These are phyloP conservation scores for Penicillium sp. DNA, from an alignment of 2,329 filamentous ascomycete species.

Conservation along the genomic window DNA sequence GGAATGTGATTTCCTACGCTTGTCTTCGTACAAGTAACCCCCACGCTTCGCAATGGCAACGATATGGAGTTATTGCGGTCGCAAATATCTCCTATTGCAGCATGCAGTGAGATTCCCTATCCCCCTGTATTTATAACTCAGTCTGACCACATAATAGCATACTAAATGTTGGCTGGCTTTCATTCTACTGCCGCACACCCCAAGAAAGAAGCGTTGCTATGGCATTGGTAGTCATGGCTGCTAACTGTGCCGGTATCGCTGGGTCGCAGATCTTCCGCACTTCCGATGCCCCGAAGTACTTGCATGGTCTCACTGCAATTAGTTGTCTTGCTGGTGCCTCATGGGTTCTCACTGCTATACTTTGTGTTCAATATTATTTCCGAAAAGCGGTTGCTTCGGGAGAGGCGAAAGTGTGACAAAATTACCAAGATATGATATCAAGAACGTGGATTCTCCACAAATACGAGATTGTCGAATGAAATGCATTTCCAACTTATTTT, in stretches of 20 bases:
- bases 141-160: slow-evolving; percentile 20
- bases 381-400: slow-evolving; percentile 13
- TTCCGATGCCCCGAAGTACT: slow-evolving; percentile 22
- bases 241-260: slow-evolving; percentile 61
- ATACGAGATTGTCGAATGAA: neutral
- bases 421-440: neutral
- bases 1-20: slow-evolving; percentile 40
- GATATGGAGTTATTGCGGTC: slow-evolving; percentile 29
- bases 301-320: slow-evolving; percentile 28
- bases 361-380: slow-evolving; percentile 26
- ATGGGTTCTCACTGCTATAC: slow-evolving; percentile 18
- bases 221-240: slow-evolving; percentile 61
- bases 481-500: too few species aligned
- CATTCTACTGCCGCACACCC: slow-evolving; percentile 54
- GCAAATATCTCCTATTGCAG: slow-evolving; percentile 34
- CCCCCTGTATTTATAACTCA: neutral
- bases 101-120: slow-evolving; percentile 34
- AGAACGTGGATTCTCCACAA: neutral
- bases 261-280: slow-evolving; percentile 59
- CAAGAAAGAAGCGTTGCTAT: slow-evolving; percentile 60
- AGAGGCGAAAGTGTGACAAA: neutral
- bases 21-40: slow-evolving; percentile 31
- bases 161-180: slow-evolving; percentile 61
- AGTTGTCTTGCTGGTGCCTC: slow-evolving; percentile 25
- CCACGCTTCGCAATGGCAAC: slow-evolving; percentile 26